phyloP scores from a whole-genome alignment of 225 moss, liverwort and hornwort species.

The Sphagnum tenellum region DNA sequence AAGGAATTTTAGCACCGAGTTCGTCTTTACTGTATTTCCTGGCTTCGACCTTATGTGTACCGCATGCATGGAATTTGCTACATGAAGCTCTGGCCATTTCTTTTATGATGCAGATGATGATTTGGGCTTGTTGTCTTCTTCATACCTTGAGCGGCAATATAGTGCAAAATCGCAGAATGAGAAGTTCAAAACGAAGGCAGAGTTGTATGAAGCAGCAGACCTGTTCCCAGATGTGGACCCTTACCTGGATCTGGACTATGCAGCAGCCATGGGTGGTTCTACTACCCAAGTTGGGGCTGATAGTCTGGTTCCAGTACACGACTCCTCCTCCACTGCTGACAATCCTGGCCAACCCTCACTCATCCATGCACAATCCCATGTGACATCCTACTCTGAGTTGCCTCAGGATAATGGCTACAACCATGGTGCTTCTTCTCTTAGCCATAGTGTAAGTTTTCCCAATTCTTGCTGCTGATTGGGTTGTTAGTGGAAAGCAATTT shows the following conservation, averaged over 20 bases:
- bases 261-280: conserved; percentile 32
- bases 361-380: conserved; percentile 13
- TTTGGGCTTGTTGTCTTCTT: neutral
- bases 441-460: conserved; percentile 54
- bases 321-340: conserved; percentile 10
- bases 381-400: conserved; percentile 50
- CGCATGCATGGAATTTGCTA: too few relatives aligned
- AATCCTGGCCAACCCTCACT: conserved; percentile 17
- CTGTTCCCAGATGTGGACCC: conserved; percentile 74
- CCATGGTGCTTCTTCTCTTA: conserved; percentile 40
- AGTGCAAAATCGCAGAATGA: conserved; percentile 37
- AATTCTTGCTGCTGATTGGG: too few relatives aligned
- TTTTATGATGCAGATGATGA: too few relatives aligned
- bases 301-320: conserved; percentile 74
- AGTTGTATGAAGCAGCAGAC: conserved; percentile 25
- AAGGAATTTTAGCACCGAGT: too few relatives aligned
- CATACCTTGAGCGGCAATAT: conserved; percentile 13
- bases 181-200: conserved; percentile 35
- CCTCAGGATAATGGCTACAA: conserved; percentile 37
- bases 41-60: too few relatives aligned
- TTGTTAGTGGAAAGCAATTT: too few relatives aligned
- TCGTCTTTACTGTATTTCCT: too few relatives aligned
- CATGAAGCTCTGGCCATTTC: too few relatives aligned
- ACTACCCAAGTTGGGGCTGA: conserved; percentile 22
- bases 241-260: conserved; percentile 71